Evolutionary conservation across 2,329 filamentous ascomycete genomes (phyloP).

Genomic region (Aspergillus melleus): DNA sequence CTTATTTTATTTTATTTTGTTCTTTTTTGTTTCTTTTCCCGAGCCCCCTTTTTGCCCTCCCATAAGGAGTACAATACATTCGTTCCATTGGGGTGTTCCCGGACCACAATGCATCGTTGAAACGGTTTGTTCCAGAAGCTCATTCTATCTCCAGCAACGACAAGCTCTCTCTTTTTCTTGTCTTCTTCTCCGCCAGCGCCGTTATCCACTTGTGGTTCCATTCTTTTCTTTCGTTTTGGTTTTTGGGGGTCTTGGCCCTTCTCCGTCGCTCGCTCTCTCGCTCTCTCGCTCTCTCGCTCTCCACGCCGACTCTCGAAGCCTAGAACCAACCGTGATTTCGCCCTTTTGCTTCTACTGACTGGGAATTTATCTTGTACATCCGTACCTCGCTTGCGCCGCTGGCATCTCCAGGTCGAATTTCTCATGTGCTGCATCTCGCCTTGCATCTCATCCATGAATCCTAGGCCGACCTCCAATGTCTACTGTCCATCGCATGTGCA

Average conservation of each 20-base stretch:
- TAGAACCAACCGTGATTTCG: conserved; percentile 16
- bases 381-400: not conserved
- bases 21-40: conserved; percentile 15
- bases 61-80: not conserved
- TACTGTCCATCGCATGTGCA: conserved; percentile 21
- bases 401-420: not conserved
- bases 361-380: not conserved
- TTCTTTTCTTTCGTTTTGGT: conserved; percentile 10
- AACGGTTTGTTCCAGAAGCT: conserved; percentile 21
- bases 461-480: conserved; percentile 25
- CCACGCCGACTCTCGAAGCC: conserved; percentile 10
- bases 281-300: conserved; percentile 2
- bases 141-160: conserved; percentile 21
- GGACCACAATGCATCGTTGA: conserved; percentile 25
- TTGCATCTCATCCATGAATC: not conserved
- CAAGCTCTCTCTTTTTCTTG: conserved; percentile 13
- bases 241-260: conserved; percentile 9
- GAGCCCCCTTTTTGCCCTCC: not conserved
- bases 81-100: conserved; percentile 1
- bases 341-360: conserved; percentile 7
- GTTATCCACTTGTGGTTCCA: conserved; percentile 16
- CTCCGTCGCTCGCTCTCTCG: conserved; percentile 3
- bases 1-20: conserved; percentile 14
- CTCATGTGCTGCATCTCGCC: conserved; percentile 11
- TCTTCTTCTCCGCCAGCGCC: conserved; percentile 11